Base-by-base conservation (phyloP, 805 yeast genomes). In the Starmera dryadoides region DNA sequence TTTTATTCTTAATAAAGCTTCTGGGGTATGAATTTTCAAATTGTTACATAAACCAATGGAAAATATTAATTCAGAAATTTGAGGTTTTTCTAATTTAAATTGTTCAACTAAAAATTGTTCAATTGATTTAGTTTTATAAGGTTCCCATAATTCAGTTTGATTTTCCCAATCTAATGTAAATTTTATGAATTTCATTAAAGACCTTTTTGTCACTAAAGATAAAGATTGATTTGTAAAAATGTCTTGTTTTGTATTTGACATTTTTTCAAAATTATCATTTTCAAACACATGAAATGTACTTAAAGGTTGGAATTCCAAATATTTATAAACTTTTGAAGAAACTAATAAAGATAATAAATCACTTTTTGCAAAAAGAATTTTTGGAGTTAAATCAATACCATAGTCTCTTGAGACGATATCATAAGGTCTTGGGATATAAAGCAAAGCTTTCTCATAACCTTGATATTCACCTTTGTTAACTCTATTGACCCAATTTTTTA, bases 281-380 rank as follows among this genome's bases (percentile, higher is more conserved):
- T 89, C 96, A 62, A 75, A 93, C n/a, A 95, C 86, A 60, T 93
- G 98, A 66, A 91, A 89, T 47, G 80, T 82, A 34, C 86, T 77
- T 46, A 91, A 65, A 19, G 95, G 80, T 64, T 87, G 94, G 64
- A 91, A 91, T 60, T 93, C 98, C 56, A 93, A 69, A 62, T 91
- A 91, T 57, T 86, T 81, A 58, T 86, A 86, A 17, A 93, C 97
- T 45, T 96, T 75, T 37, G 94, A 80, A 57, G 86, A 83, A 43
- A 89, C 71, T 43, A 91, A 69, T 41, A 91, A 66, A 4, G 84
- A 75, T 47, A 91, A 68, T 51, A 93, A 68, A 59, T 89, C 96
- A n/a, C 93, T 81, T 60, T 81, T 79, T 30, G 96, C 93, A 62
- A 93, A 91, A 63, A 93, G 66, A 37, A 93, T 68, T 53, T 84